These are phyloP conservation scores for Castanea sativa DNA, from an alignment of 306 rosid species.

Conservation along the genomic window DNA sequence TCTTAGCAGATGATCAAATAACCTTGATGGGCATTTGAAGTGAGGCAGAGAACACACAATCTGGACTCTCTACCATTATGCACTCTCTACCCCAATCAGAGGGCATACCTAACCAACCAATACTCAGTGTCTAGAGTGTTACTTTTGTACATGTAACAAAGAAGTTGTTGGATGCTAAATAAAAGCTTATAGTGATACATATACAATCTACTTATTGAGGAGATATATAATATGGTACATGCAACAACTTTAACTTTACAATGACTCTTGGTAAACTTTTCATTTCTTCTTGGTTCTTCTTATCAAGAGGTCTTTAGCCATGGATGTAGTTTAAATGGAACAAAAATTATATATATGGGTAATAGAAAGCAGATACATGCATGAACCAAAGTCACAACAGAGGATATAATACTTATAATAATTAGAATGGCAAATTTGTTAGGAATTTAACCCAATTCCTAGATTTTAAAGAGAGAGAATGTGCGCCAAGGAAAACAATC, in stretches of 20 bases:
- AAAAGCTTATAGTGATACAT: not conserved
- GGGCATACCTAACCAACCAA: not conserved
- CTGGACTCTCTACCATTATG: not conserved
- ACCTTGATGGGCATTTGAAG: slow-evolving; percentile 5
- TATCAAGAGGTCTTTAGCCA: too few species aligned
- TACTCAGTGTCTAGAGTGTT: not conserved
- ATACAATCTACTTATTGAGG: too few species aligned
- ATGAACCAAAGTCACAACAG: too few species aligned
- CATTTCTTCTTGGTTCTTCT: too few species aligned
- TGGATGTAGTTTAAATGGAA: too few species aligned
- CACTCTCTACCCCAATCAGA: not conserved
- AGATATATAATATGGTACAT: not conserved
- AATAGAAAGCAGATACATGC: too few species aligned
- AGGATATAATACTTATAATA: too few species aligned
- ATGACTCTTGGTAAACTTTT: not conserved
- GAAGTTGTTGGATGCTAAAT: not conserved
- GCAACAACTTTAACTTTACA: not conserved
- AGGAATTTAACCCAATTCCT: too few species aligned
- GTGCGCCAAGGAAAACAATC: too few species aligned
- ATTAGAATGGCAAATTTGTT: too few species aligned
- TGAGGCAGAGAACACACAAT: not conserved
- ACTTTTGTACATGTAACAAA: not conserved
- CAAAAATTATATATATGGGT: too few species aligned
- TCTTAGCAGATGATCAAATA: slow-evolving; percentile 14
- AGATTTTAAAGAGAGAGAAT: too few species aligned